Conservation (phyloP, 768 basidiomycete species). For the Mycena floridula region DNA sequence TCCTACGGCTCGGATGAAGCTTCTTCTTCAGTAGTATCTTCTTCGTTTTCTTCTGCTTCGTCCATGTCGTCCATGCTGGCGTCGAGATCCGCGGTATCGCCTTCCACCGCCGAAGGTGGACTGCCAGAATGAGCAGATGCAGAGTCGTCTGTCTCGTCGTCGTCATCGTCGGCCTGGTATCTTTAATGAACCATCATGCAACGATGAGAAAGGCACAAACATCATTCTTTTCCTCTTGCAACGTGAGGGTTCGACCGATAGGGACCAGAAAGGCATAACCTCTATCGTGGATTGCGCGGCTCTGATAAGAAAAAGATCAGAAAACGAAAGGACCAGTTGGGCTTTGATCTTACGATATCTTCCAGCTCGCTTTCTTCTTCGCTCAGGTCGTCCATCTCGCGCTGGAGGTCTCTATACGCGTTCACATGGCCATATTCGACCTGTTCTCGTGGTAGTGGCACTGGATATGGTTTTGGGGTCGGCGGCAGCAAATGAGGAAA, state of each 20-base stretch:
- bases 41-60: conserved; percentile 34
- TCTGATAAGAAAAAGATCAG: conserved; percentile 31
- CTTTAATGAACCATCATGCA: not conserved
- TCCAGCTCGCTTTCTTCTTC: conserved; percentile 84
- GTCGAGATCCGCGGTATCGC: conserved; percentile 53
- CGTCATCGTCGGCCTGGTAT: conserved; percentile 42
- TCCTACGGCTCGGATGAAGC: conserved; percentile 7
- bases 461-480: conserved; percentile 59
- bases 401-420: conserved; percentile 58
- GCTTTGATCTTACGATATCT: conserved; percentile 45
- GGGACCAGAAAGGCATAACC: conserved; percentile 67
- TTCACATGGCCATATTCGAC: conserved; percentile 54
- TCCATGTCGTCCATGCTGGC: conserved; percentile 57
- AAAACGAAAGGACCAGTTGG: conserved; percentile 1
- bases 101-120: conserved; percentile 36
- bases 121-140: conserved; percentile 35
- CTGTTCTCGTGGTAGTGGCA: conserved; percentile 45
- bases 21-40: conserved; percentile 33
- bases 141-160: conserved; percentile 36
- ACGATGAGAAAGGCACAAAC: conserved; percentile 30
- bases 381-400: conserved; percentile 79
- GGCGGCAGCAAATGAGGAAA: conserved; percentile 66
- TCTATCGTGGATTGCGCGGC: conserved; percentile 51
- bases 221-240: conserved; percentile 82
- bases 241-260: conserved; percentile 67